A percentile compares a stretch with the other conserved stretches of the same genome.
Evolutionary conservation across 306 rosid genomes (phyloP).

Genomic region (Cicer bijugum): DNA sequence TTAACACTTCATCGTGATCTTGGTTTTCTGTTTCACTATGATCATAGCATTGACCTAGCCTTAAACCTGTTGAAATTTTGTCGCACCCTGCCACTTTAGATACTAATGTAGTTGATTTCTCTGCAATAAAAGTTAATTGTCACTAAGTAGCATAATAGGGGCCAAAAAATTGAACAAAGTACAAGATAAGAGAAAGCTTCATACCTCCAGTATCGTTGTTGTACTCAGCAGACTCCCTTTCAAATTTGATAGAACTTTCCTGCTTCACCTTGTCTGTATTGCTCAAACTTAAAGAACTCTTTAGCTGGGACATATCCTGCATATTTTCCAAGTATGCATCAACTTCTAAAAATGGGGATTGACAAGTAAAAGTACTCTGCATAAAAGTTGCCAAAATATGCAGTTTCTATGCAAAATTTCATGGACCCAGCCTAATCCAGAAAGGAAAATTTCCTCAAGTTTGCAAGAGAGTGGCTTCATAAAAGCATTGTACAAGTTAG

Average conservation of each 20-base stretch:
- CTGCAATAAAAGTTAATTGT: conserved; percentile 50
- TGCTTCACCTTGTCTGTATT: conserved; percentile 44
- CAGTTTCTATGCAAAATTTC: conserved; percentile 53
- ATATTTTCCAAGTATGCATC: conserved; percentile 60
- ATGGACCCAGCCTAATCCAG: conserved; percentile 50
- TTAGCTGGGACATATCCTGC: conserved; percentile 60
- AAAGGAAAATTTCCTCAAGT: conserved; percentile 41
- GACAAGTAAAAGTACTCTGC: conserved; percentile 75
- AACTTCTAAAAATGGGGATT: conserved; percentile 62
- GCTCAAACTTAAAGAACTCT: conserved; percentile 60
- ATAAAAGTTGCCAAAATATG: conserved; percentile 57
- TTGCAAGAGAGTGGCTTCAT: conserved; percentile 40
- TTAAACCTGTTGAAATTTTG: conserved; percentile 46
- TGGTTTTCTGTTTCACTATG: conserved; percentile 44
- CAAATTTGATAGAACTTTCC: conserved; percentile 42
- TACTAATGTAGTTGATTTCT: conserved; percentile 47
- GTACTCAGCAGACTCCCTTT: conserved; percentile 46
- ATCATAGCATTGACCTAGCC: conserved; percentile 48
- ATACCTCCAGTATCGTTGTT: conserved; percentile 53
- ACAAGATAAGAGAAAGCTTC: conserved; percentile 29
- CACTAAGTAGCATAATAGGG: conserved; percentile 28
- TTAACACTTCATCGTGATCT: conserved; percentile 47
- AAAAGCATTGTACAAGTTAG: conserved; percentile 21
- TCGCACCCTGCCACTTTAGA: conserved; percentile 48
- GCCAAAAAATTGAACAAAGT: conserved; percentile 13